These are phyloP conservation scores for Taphrina sp. DNA, from an alignment of 1,139 yeast species.

Conservation along the genomic window DNA sequence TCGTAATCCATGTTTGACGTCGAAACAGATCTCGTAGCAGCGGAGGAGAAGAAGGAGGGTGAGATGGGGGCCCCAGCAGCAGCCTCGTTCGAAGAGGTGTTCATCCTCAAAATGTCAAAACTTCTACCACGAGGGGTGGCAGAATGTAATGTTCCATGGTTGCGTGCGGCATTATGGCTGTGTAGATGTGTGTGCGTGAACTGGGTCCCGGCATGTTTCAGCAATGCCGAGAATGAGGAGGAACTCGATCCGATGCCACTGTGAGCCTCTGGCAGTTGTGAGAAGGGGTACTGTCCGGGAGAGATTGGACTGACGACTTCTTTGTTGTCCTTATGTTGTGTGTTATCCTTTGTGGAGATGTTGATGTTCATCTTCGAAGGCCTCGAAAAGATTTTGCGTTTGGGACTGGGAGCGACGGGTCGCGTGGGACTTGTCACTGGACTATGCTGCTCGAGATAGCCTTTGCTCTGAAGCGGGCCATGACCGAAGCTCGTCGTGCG, in stretches of 20 bases:
- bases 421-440: conserved; percentile 11
- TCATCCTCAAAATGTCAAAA: conserved; percentile 12
- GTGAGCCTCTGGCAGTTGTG: neutral
- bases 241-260: conserved; percentile 1
- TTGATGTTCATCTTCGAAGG: conserved; percentile 24
- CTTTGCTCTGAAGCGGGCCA: neutral
- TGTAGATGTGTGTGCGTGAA: conserved; percentile 17
- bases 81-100: neutral
- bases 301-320: conserved; percentile 5
- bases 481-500: neutral
- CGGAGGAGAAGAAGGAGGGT: conserved; percentile 24
- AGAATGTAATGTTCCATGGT: neutral
- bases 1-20: conserved; percentile 40
- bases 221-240: conserved; percentile 6
- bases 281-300: conserved; percentile 2
- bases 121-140: conserved; percentile 14
- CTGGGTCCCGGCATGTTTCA: conserved; percentile 24
- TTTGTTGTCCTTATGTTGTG: conserved; percentile 1
- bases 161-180: neutral
- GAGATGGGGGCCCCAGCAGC: conserved; percentile 5
- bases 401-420: conserved; percentile 18
- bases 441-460: neutral
- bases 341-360: neutral
- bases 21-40: neutral
- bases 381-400: conserved; percentile 16